phyloP scores from a whole-genome alignment of 177 flowering plant genomes.

The Telopea speciosissima region DNA sequence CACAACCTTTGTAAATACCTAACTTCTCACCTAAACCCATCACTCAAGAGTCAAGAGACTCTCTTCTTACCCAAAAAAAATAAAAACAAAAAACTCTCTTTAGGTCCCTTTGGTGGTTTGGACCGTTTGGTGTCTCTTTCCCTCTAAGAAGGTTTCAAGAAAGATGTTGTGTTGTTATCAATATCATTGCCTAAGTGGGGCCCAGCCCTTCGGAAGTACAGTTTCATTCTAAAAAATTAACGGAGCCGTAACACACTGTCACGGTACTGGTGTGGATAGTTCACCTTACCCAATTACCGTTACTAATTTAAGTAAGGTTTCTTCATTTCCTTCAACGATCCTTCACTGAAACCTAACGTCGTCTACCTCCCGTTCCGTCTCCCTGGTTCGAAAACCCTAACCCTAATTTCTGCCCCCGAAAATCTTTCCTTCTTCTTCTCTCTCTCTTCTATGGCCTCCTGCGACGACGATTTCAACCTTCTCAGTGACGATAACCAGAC shows the following conservation, averaged over 20 bases:
- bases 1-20: too few species aligned
- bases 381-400: slow-evolving; percentile 15
- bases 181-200: not conserved
- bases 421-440: not conserved
- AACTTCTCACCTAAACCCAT: too few species aligned
- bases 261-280: slow-evolving; percentile 21
- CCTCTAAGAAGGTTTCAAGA: too few species aligned
- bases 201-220: not conserved
- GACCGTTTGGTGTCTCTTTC: too few species aligned
- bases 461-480: slow-evolving; percentile 32
- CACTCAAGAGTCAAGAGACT: too few species aligned
- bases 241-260: slow-evolving; percentile 47
- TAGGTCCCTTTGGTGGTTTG: too few species aligned
- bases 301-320: slow-evolving; percentile 10
- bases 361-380: slow-evolving; percentile 19
- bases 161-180: too few species aligned
- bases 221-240: slow-evolving; percentile 1
- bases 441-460: slow-evolving; percentile 25
- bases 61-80: too few species aligned
- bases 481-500: slow-evolving; percentile 16
- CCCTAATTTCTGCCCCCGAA: slow-evolving; percentile 17
- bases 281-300: slow-evolving; percentile 33
- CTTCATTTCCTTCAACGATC: slow-evolving; percentile 3
- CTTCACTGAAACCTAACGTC: slow-evolving; percentile 24
- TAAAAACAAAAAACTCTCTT: too few species aligned